Conservation (phyloP, 1,284 basidiomycete species). For the Earliella scabrosa region DNA sequence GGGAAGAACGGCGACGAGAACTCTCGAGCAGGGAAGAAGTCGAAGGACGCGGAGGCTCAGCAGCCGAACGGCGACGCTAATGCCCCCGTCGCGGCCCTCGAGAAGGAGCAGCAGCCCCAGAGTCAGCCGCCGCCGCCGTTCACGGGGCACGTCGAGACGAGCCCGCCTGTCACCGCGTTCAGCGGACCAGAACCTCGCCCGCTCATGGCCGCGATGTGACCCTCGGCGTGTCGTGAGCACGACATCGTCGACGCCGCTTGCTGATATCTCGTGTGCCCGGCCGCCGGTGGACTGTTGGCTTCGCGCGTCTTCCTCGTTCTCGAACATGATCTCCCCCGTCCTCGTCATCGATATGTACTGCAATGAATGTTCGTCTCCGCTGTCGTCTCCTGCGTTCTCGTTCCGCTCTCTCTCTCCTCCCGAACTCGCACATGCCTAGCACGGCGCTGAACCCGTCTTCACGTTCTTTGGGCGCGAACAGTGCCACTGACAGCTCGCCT, state of each 20-base stretch:
- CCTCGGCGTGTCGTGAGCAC: not conserved
- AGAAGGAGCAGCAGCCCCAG: conserved; percentile 15
- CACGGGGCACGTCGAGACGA: conserved; percentile 8
- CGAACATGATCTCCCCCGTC: not conserved
- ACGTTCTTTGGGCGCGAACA: conserved; percentile 27
- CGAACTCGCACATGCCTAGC: conserved; percentile 6
- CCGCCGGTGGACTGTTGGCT: not conserved
- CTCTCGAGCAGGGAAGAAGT: conserved; percentile 39
- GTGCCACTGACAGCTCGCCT: conserved; percentile 13
- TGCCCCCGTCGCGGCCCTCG: conserved; percentile 1
- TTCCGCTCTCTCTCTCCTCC: not conserved
- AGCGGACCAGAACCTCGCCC: conserved; percentile 24
- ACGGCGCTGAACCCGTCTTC: conserved; percentile 26
- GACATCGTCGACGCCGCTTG: not conserved
- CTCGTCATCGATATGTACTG: not conserved
- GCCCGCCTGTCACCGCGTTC: conserved; percentile 18
- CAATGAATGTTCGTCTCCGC: not conserved
- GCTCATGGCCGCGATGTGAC: conserved; percentile 25
- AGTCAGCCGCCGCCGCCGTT: conserved; percentile 4
- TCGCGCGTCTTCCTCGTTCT: not conserved
- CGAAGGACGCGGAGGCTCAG: conserved; percentile 36
- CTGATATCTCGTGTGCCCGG: not conserved
- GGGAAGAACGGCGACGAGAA: conserved; percentile 35
- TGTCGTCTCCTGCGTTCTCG: not conserved
- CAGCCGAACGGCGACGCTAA: conserved; percentile 16